These are phyloP conservation scores for Fremontodendron californicum DNA, from an alignment of 345 rosid genomes.

Conservation along the genomic window DNA sequence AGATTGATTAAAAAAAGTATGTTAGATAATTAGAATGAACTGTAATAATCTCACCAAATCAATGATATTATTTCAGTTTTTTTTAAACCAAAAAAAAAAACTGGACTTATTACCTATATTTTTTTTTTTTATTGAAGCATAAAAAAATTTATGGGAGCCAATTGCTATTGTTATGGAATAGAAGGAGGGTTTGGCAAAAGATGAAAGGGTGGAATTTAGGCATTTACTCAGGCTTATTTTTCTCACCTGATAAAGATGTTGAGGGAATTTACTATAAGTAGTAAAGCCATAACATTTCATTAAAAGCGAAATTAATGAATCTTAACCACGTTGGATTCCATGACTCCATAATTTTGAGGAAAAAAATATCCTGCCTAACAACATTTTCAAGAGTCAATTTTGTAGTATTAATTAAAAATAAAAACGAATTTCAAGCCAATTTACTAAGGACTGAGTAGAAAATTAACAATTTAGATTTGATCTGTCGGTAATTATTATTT, in stretches of 20 bases:
- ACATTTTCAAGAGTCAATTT: too few relatives aligned
- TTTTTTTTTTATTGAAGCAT: not conserved
- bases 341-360: not conserved
- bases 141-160: not conserved
- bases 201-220: too few relatives aligned
- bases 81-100: not conserved
- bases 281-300: not conserved
- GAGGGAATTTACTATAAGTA: not conserved
- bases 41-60: not conserved
- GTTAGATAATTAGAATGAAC: not conserved
- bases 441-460: too few relatives aligned
- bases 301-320: not conserved
- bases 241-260: too few relatives aligned
- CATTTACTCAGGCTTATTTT: too few relatives aligned
- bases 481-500: too few relatives aligned
- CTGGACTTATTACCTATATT: not conserved
- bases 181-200: not conserved
- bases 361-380: not conserved
- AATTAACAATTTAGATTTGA: too few relatives aligned
- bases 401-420: too few relatives aligned
- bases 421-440: not conserved
- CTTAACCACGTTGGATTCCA: not conserved
- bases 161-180: not conserved
- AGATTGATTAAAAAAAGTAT: too few relatives aligned
- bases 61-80: not conserved